Percentiles rank a stretch among this genome's conserved stretches.
These are phyloP conservation scores for Leccinum aurantiacum DNA, from an alignment of 768 basidiomycete species.

Conservation along the genomic window DNA sequence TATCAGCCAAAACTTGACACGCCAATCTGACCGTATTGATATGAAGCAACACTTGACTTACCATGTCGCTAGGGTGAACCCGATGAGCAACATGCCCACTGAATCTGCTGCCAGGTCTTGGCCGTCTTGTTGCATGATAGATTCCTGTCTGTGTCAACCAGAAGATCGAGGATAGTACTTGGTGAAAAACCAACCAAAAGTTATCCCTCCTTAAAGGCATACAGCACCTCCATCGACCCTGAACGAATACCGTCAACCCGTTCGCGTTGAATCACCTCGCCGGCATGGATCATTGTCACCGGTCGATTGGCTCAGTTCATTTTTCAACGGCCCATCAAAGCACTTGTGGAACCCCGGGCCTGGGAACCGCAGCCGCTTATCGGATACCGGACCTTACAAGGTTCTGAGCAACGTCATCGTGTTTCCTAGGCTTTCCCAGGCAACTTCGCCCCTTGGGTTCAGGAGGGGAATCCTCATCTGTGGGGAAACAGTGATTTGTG, in stretches of 20 bases:
- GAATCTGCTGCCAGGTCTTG: not conserved
- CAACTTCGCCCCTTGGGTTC: not conserved
- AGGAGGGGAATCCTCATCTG: not conserved
- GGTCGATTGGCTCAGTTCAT: not conserved
- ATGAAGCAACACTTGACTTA: not conserved
- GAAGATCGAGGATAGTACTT: not conserved
- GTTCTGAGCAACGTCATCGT: not conserved
- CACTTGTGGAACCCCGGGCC: not conserved
- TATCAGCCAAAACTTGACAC: not conserved
- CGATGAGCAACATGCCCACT: constrained; percentile 15
- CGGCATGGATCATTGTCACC: not conserved
- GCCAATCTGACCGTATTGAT: not conserved
- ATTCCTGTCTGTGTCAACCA: not conserved
- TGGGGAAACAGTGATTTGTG: not conserved
- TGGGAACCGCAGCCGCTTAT: not conserved
- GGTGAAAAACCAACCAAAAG: not conserved
- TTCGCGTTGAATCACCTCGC: not conserved
- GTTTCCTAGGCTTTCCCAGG: not conserved
- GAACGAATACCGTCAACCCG: not conserved
- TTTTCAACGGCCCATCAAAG: not conserved
- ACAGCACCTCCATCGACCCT: not conserved
- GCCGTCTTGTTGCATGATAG: not conserved
- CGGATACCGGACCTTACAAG: not conserved
- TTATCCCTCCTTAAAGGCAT: not conserved
- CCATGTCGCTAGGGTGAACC: constrained; percentile 16